Evolutionary conservation across 148 eudicot genomes (phyloP), one percentile per base, ranked within the genome.

Genomic region (Pouteria glomerata): DNA sequence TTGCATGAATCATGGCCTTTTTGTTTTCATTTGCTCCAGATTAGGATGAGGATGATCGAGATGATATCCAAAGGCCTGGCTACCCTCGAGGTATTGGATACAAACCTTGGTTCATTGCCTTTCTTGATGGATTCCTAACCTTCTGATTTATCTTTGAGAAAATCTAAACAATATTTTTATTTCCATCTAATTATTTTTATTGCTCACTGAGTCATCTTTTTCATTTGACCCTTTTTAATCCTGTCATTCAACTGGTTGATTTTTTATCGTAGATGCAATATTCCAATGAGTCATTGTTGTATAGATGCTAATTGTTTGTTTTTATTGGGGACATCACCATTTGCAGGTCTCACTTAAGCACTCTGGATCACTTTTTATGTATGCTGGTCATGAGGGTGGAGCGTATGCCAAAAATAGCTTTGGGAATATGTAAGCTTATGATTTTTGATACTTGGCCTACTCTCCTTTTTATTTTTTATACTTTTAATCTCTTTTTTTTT

Each of bases 301-400:
- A 11, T 51, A 68, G 13, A 13, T 33, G 42, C 53, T 63, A 57
- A 52, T 67, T 64, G 55, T 3, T 18, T 61, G 1, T 8, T 8
- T 68, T 47, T 21, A n/a, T 33, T 42, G 69, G 24, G 51, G 41
- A 69, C 44, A 31, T 63, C 19, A 16, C 62, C 68, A 5, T 35
- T 8, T 82, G 78, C 83, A 95, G 99, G 99, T 95, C 26, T 91
- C 99, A 24, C 93, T 95, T 24, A 95, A 95, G 73, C 99, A 95
- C 76, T 95, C 99, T 52, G 99, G 99, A 26, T 95, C 99, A 45
- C 88, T 95, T 81, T 95, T 95, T 78, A 95, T 95, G 99, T 95
- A 95, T 63, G 99, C 99, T 72, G 97, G 99, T 68, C 97, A 91
- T 73, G 82, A 88, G 67, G 99, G 99, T 62, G 99, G 99, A 74